phyloP scores from a whole-genome alignment of 2,329 filamentous ascomycete genomes.

The Beauveria medogensis region DNA sequence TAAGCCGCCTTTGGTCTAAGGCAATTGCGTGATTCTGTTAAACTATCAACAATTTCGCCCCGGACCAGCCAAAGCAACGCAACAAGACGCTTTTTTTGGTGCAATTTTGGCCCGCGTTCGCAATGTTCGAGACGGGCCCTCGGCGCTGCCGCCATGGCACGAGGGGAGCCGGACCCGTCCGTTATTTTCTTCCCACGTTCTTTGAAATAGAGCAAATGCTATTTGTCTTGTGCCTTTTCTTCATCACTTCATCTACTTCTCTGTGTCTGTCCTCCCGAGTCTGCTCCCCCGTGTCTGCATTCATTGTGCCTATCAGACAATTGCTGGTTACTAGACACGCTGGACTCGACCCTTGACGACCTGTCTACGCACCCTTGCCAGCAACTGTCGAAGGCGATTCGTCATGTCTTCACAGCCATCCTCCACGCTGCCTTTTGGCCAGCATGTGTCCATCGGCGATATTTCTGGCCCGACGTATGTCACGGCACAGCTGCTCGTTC shows the following conservation, averaged over 20 bases:
- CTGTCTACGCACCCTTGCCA: background rate
- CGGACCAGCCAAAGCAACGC: background rate
- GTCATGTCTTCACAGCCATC: conserved; percentile 34
- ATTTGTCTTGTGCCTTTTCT: conserved; percentile 1
- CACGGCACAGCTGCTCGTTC: conserved; percentile 85
- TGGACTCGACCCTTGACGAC: background rate
- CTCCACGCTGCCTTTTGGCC: conserved; percentile 49
- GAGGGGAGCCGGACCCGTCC: conserved; percentile 2
- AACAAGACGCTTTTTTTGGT: conserved; percentile 14
- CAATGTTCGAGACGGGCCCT: conserved; percentile 1
- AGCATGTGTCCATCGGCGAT: conserved; percentile 43
- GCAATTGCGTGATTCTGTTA: conserved; percentile 33
- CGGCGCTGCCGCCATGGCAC: background rate
- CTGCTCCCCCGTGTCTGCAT: background rate
- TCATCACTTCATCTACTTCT: background rate
- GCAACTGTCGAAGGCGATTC: background rate
- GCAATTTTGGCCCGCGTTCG: conserved; percentile 13
- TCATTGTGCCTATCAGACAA: background rate
- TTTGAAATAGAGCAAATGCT: conserved; percentile 3
- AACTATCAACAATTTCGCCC: conserved; percentile 28
- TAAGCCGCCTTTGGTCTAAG: conserved; percentile 24
- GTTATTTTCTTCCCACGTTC: background rate
- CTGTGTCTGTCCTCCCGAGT: background rate
- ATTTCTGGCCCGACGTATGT: conserved; percentile 87
- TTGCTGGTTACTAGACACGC: background rate